A percentile compares a stretch with the other conserved stretches of the same genome.
Evolutionary conservation across 768 basidiomycete species (phyloP).

Genomic region (Termitomyces sp.): DNA sequence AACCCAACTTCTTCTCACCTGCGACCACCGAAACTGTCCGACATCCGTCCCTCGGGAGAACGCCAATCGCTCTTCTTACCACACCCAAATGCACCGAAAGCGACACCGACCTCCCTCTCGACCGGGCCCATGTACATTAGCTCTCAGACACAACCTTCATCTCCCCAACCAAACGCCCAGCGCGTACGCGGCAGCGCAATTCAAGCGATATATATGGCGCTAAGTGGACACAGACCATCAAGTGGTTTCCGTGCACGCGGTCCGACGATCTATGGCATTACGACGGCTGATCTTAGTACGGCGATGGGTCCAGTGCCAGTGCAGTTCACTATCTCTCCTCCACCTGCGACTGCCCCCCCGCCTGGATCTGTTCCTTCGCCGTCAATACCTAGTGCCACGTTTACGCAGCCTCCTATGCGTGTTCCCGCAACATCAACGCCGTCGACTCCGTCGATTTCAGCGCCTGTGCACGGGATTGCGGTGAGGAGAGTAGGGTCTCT

Average conservation of each 20-base stretch:
- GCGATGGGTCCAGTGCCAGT: slow-evolving; percentile 59
- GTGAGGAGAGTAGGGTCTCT: slow-evolving; percentile 5
- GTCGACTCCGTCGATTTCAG: not conserved
- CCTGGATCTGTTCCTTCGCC: slow-evolving; percentile 5
- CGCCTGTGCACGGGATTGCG: slow-evolving; percentile 1
- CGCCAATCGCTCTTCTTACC: slow-evolving; percentile 37
- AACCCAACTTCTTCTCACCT: slow-evolving; percentile 13
- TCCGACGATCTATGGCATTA: slow-evolving; percentile 59
- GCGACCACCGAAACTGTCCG: slow-evolving; percentile 22
- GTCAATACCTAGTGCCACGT: slow-evolving; percentile 1
- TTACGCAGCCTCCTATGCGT: not conserved
- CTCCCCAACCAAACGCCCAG: slow-evolving; percentile 4
- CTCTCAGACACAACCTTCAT: slow-evolving; percentile 9
- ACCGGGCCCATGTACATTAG: slow-evolving; percentile 45
- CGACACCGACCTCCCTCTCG: slow-evolving; percentile 24
- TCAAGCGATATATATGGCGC: slow-evolving; percentile 24
- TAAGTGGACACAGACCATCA: slow-evolving; percentile 9
- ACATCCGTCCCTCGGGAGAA: slow-evolving; percentile 22
- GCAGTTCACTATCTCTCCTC: slow-evolving; percentile 51
- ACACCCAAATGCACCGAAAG: slow-evolving; percentile 41
- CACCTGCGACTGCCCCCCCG: slow-evolving; percentile 16
- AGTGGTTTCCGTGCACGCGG: slow-evolving; percentile 15
- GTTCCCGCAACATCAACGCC: not conserved
- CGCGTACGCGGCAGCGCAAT: slow-evolving; percentile 12
- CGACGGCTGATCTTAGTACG: slow-evolving; percentile 40